Percentiles rank a stretch among this genome's conserved stretches.
These are phyloP conservation scores for Gossypium bickii DNA, from an alignment of 345 rosid genomes.

Conservation along the genomic window DNA sequence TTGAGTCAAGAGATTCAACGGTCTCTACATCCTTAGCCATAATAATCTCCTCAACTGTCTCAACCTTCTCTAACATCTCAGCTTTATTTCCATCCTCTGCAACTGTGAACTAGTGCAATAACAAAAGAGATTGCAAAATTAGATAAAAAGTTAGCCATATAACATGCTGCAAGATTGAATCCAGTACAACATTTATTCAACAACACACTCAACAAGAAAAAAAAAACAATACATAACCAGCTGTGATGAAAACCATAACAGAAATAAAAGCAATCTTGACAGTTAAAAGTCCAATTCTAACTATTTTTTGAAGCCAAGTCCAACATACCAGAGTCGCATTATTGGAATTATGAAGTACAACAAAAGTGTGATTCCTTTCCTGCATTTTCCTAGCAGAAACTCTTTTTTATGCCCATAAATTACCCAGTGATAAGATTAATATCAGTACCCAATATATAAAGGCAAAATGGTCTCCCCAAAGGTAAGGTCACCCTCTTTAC, in stretches of 20 bases:
- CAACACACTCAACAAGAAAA: not conserved
- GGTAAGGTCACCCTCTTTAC: not conserved
- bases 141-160: not conserved
- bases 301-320: not conserved
- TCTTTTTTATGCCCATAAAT: not conserved
- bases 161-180: not conserved
- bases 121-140: not conserved
- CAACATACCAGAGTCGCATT: not conserved
- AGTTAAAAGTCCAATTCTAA: not conserved
- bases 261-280: not conserved
- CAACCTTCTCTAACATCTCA: constrained; percentile 28
- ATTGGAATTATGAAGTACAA: not conserved
- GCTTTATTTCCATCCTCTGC: constrained; percentile 31
- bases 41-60: constrained; percentile 28
- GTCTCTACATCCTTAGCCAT: constrained; percentile 18
- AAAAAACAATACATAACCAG: not conserved
- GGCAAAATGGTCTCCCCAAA: not conserved
- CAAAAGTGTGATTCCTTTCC: not conserved
- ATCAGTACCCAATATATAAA: not conserved
- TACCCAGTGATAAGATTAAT: not conserved
- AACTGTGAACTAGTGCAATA: constrained; percentile 31
- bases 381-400: not conserved
- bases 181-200: not conserved
- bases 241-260: not conserved
- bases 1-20: constrained; percentile 26